Percentiles rank a stretch among this genome's conserved stretches.
Conservation (phyloP, 352 stramenopile genomes). For the Achlya hypogyna region DNA sequence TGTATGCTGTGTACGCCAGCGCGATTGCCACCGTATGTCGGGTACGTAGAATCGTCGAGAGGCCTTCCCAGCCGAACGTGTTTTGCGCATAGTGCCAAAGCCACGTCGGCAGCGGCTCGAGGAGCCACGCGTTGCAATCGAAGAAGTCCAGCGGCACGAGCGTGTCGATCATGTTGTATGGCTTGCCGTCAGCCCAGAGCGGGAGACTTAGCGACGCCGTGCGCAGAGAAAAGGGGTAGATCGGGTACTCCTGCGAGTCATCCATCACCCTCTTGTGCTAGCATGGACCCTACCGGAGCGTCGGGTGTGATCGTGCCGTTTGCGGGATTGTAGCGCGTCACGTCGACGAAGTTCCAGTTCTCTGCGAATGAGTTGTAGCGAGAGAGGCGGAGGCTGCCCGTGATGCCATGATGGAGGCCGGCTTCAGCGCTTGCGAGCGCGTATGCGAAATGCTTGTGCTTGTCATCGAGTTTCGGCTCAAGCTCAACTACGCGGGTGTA, state of each 20-base stretch:
- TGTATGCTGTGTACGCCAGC: conserved; percentile 60
- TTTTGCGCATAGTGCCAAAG: conserved; percentile 64
- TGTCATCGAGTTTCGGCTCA: conserved; percentile 38
- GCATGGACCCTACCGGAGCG: no score
- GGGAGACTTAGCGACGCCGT: conserved; percentile 62
- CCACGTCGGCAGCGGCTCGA: conserved; percentile 40
- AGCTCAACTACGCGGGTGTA: conserved; percentile 39
- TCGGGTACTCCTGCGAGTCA: conserved; percentile 29
- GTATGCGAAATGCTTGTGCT: conserved; percentile 55
- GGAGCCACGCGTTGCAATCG: conserved; percentile 60
- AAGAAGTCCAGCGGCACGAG: conserved; percentile 56
- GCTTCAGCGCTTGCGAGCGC: conserved; percentile 61
- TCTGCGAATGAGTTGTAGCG: conserved; percentile 76
- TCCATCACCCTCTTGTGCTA: no score
- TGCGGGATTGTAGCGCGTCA: conserved; percentile 69
- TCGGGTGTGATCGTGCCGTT: conserved; percentile 27
- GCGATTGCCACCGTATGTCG: conserved; percentile 68
- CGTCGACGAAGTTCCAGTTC: conserved; percentile 82
- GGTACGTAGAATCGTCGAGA: conserved; percentile 67
- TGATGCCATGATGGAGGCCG: conserved; percentile 43
- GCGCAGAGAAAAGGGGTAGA: conserved; percentile 64
- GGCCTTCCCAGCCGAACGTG: conserved; percentile 66
- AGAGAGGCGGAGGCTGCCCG: conserved; percentile 60
- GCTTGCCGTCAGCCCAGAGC: conserved; percentile 63
- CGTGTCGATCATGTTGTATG: conserved; percentile 61